A percentile compares a stretch with the other conserved stretches of the same genome.
These are phyloP conservation scores for Xylaria sp. DNA, from an alignment of 2,329 filamentous ascomycete genomes.

Conservation along the genomic window DNA sequence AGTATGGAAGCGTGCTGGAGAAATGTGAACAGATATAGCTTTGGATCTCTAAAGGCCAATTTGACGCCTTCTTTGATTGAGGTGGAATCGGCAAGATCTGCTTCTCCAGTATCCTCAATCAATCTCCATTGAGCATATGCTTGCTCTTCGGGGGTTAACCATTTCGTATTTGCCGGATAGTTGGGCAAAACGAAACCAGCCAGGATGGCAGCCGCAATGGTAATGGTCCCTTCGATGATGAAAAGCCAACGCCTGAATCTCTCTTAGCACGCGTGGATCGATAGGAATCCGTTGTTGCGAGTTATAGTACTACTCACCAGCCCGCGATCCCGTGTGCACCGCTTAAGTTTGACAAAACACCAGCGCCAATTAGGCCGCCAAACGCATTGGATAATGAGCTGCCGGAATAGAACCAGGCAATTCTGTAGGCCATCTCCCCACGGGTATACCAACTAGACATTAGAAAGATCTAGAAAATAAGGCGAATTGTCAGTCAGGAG, in stretches of 20 bases:
- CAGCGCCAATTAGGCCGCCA: slow-evolving; percentile 62
- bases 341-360: slow-evolving; percentile 58
- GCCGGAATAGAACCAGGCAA: slow-evolving; percentile 61
- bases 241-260: slow-evolving; percentile 51
- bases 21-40: slow-evolving; percentile 65
- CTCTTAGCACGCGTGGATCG: background rate
- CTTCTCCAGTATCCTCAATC: slow-evolving; percentile 60
- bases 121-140: slow-evolving; percentile 65
- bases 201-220: slow-evolving; percentile 52
- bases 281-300: background rate
- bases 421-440: slow-evolving; percentile 57
- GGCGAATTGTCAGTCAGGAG: slow-evolving; percentile 12
- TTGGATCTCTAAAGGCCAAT: slow-evolving; percentile 60
- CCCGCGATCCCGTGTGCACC: slow-evolving; percentile 54
- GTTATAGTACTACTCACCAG: slow-evolving; percentile 46
- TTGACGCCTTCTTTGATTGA: slow-evolving; percentile 59
- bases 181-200: slow-evolving; percentile 59
- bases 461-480: slow-evolving; percentile 51
- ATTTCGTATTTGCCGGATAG: slow-evolving; percentile 64
- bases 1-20: slow-evolving; percentile 65
- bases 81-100: slow-evolving; percentile 55
- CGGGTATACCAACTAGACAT: slow-evolving; percentile 61
- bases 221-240: slow-evolving; percentile 57
- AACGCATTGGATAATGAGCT: slow-evolving; percentile 63
- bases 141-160: slow-evolving; percentile 64